Evolutionary conservation across 768 basidiomycete species (phyloP).

Genomic region (Podaxis rugospora): DNA sequence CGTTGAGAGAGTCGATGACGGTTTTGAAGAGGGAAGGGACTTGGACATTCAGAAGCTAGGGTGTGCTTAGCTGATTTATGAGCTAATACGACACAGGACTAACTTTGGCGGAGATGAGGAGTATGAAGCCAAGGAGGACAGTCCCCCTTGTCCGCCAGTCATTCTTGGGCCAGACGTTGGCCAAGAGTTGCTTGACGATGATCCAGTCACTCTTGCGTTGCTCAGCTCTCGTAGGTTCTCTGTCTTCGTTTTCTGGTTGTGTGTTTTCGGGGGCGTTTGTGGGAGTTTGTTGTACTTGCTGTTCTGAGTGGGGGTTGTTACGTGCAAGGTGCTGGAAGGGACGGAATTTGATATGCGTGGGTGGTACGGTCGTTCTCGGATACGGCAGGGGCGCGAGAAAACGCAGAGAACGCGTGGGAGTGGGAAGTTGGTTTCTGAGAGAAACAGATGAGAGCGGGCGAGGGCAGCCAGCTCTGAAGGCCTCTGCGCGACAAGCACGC

Average conservation of each 20-base stretch:
- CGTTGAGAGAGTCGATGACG: slow-evolving; percentile 85
- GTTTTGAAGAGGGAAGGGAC: slow-evolving; percentile 96
- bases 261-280: background rate
- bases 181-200: slow-evolving; percentile 77
- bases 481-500: background rate
- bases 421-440: background rate
- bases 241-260: background rate
- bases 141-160: slow-evolving; percentile 80
- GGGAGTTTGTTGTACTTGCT: background rate
- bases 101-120: slow-evolving; percentile 87
- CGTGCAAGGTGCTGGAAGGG: background rate
- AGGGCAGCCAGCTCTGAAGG: background rate
- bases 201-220: slow-evolving; percentile 80
- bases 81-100: too few relatives aligned
- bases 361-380: background rate
- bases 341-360: background rate
- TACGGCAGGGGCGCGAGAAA: background rate
- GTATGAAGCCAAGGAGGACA: slow-evolving; percentile 75
- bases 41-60: slow-evolving; percentile 89
- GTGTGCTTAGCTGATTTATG: slow-evolving; percentile 13
- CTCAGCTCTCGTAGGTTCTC: slow-evolving; percentile 31
- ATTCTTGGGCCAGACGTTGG: slow-evolving; percentile 88
- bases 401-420: background rate
- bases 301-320: background rate
- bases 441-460: background rate